Evolutionary conservation across 495 filamentous ascomycete genomes (phyloP), one percentile per base, ranked within the genome.

Genomic region (Coniosporium apollinis): DNA sequence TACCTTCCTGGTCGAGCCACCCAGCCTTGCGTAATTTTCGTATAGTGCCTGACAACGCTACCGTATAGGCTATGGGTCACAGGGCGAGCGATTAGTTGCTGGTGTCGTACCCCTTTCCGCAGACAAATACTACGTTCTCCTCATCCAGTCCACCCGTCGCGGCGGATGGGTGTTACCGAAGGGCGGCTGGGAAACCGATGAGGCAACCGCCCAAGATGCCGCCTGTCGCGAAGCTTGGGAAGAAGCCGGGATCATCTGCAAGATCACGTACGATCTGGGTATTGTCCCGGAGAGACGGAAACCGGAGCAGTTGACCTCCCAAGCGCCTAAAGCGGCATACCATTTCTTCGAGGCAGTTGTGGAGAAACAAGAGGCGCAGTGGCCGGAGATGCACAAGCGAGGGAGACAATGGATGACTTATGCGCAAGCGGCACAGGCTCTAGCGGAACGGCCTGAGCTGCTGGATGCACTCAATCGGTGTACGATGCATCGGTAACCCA

Each of bases 131-230:
- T 67, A 77, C 57, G 89, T 97, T 35, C 66, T 97, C 48, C 67
- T 97, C 55, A 91, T 96, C 48, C 81, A 93, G 58, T 94, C 86
- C 29, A 82, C 79, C 34, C 70, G 82, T 35, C 80, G 85, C 43
- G 72, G 70, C 38, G 82, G 82, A 41, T 97, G 91, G 89, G 87
- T 97, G 25, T 66, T 97, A 37, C 89, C 89, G 36, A 97, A 97
- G 55, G 89, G 89, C 46, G 89, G 89, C 36, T 97, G 91, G 82
- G 89, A 97, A 57, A 77, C 72, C 13, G 89, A 97, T 59, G 89
- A 97, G 60, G 67, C 59, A 25, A 74, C 70, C 21, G 65, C 70
- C 13, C 56, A 69, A 44, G 72, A 79, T 33, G 77, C 77, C 14
- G 78, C 78, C 24, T 66, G 65, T 40, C 60, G 89, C 39, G 89